phyloP scores from a whole-genome alignment of 176 grass and related monocot genomes.

The Lolium perenne region DNA sequence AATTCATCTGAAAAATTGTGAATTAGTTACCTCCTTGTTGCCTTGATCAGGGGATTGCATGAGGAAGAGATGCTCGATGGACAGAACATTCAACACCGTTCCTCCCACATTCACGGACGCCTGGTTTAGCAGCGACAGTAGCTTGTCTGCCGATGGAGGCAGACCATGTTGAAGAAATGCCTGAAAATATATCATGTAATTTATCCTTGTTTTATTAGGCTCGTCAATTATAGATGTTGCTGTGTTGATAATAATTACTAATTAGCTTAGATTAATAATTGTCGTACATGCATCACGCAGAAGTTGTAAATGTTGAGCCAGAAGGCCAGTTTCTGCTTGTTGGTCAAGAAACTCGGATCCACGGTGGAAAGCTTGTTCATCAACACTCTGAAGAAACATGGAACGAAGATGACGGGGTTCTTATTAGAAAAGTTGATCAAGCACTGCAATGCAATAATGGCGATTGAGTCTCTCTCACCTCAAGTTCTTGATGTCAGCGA shows the following conservation, averaged over 20 bases:
- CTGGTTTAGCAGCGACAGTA: conserved; percentile 78
- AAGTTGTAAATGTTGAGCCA: conserved; percentile 99
- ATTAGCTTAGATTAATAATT: background rate
- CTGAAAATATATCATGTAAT: conserved; percentile 42
- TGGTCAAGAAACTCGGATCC: conserved; percentile 66
- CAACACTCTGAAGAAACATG: conserved; percentile 58
- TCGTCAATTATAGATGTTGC: background rate
- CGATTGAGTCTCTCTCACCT: conserved; percentile 51
- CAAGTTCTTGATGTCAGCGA: conserved; percentile 69
- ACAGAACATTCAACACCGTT: conserved; percentile 62
- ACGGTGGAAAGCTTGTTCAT: conserved; percentile 63
- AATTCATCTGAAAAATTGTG: background rate
- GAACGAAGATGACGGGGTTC: background rate
- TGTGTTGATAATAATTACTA: conserved; percentile 6
- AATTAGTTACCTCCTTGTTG: conserved; percentile 47
- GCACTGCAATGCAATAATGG: background rate
- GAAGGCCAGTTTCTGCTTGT: conserved; percentile 94
- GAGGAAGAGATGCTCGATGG: conserved; percentile 90
- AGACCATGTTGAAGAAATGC: conserved; percentile 88
- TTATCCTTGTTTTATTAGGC: background rate
- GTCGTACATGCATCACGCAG: conserved; percentile 93
- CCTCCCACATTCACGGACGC: conserved; percentile 83
- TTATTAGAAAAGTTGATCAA: no score
- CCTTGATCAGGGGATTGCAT: conserved; percentile 64
- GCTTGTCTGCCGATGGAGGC: conserved; percentile 73